Base-by-base conservation (phyloP, 371 early-diverging fungal species). In the Coemansia sp. region DNA sequence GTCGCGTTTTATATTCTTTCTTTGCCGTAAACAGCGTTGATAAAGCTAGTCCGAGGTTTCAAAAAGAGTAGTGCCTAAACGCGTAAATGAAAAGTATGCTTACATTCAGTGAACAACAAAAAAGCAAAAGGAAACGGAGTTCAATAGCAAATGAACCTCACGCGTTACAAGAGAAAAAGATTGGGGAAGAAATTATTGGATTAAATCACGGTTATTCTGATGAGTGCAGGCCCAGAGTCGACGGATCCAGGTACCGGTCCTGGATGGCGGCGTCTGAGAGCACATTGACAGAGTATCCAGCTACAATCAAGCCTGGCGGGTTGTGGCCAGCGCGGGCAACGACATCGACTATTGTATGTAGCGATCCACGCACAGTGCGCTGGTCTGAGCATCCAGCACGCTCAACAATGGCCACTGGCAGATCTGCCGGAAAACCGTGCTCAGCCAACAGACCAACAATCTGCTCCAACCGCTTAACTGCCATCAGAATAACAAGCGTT, bases 401-500 rank as follows among this genome's bases (percentile, higher is more conserved):
- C 75, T 91, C 92, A 5, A 91, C 82, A 56, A 91, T 87, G 24
- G 89, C 91, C 26, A 87, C 83, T 2, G 92, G 91, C 10, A 89
- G 42, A 26, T 88, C 79, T 0, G 72, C 61, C 2, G 92, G 92
- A 59, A 88, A 89, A 18, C 84, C 86, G 4, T 69, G 72, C 0
- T 66, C 29, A 10, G 80, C 66, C 81, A 93, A 81, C 68, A 82
- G 59, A 22, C 84, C 76, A 2, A 84, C 79, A 5, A 94, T 68
- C 45, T 84, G 87, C 18, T 71, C 55, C 24, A 92, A 84, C 63
- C 89, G 82, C 53, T 87, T 88, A 3, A 93, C 88, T 1, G 91
- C 88, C 94, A 93, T 95, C 48, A 95, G 78, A 4, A 92, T 79
- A 3, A 94, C 92, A 10, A 89, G 81, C 5, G 94, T 93, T 52